Conservation (phyloP, 257 asterid species). For the Primulina eburnea region DNA sequence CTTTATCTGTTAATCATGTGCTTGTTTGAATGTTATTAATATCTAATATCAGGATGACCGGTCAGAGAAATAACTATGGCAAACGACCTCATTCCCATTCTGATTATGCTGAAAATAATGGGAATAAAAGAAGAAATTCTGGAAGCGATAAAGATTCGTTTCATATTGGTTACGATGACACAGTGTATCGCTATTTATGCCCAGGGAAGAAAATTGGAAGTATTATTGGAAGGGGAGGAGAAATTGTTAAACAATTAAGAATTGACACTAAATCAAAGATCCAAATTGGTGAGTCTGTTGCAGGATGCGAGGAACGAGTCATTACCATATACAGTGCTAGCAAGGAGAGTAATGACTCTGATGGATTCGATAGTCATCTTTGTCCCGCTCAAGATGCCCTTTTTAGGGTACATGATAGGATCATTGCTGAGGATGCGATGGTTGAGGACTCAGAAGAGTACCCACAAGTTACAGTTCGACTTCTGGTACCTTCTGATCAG, state of each 20-base stretch:
- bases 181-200: conserved; percentile 82
- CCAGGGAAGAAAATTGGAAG: conserved; percentile 86
- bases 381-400: conserved; percentile 96
- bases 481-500: conserved; percentile 91
- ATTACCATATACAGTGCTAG: conserved; percentile 73
- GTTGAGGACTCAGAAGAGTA: conserved; percentile 63
- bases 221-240: conserved; percentile 94
- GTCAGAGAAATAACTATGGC: conserved; percentile 77
- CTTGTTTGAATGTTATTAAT: neutral
- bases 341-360: conserved; percentile 75
- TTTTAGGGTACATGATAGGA: conserved; percentile 81
- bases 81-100: conserved; percentile 68
- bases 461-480: conserved; percentile 60
- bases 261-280: conserved; percentile 83
- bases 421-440: conserved; percentile 56
- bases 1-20: neutral
- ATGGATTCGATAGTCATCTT: conserved; percentile 45
- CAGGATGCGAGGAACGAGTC: conserved; percentile 77
- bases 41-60: conserved; percentile 62
- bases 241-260: conserved; percentile 90
- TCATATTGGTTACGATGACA: conserved; percentile 67
- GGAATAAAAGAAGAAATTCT: conserved; percentile 70
- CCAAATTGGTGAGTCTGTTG: conserved; percentile 87
- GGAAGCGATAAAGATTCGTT: conserved; percentile 65
- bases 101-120: conserved; percentile 53